Conservation (phyloP, 345 rosid species). For the Erucastrum elatum region DNA sequence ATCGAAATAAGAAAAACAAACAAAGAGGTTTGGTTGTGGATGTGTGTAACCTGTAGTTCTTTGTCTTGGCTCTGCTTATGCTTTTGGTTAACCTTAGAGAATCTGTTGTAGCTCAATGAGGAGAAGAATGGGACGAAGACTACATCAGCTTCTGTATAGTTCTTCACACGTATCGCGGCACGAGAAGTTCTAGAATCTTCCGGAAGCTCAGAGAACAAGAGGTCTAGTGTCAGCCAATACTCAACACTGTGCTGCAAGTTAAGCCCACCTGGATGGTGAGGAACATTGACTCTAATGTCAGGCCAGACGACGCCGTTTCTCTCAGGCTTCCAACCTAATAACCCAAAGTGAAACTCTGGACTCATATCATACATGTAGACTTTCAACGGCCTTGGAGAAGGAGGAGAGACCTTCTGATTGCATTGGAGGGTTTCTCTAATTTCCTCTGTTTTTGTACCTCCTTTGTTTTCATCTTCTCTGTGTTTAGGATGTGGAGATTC, state of each 20-base stretch:
- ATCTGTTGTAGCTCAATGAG: constrained; percentile 75
- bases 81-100: constrained; percentile 62
- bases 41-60: constrained; percentile 37
- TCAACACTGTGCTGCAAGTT: constrained; percentile 95
- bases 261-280: constrained; percentile 83
- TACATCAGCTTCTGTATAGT: constrained; percentile 83
- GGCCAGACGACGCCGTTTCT: constrained; percentile 77
- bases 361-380: constrained; percentile 90
- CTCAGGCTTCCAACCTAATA: constrained; percentile 68
- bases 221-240: constrained; percentile 91
- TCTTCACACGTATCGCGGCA: constrained; percentile 67
- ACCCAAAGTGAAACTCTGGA: constrained; percentile 84
- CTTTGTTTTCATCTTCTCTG: constrained; percentile 29
- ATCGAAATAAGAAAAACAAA: background rate
- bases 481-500: constrained; percentile 34
- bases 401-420: constrained; percentile 3
- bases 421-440: background rate
- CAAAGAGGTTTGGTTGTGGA: background rate
- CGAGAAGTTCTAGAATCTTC: constrained; percentile 45
- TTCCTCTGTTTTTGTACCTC: constrained; percentile 4
- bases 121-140: constrained; percentile 90
- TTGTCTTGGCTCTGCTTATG: constrained; percentile 62
- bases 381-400: constrained; percentile 45
- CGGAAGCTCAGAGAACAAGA: constrained; percentile 69
- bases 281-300: constrained; percentile 55